A percentile compares a stretch with the other conserved stretches of the same genome.
Conservation (phyloP, 495 filamentous ascomycete genomes). For the Xylaria intraflava region DNA sequence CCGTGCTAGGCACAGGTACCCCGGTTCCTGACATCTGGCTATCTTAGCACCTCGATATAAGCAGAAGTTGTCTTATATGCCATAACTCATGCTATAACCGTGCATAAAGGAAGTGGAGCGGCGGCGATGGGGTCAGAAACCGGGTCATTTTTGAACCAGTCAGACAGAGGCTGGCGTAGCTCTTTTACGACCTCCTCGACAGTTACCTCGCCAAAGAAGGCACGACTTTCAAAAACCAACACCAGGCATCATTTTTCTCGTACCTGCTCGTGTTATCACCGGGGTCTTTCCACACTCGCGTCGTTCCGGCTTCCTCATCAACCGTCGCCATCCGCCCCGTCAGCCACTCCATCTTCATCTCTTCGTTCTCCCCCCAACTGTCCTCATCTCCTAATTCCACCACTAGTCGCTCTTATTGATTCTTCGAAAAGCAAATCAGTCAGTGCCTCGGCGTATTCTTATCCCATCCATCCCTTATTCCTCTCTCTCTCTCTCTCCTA, state of each 20-base stretch:
- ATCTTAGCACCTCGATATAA: not conserved
- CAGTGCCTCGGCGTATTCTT: not conserved
- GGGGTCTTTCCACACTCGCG: conserved; percentile 5
- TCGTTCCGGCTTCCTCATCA: conserved; percentile 7
- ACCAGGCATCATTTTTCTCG: conserved; percentile 8
- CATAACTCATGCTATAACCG: not conserved
- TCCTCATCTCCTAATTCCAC: not conserved
- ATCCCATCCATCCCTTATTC: not conserved
- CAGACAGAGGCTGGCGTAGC: conserved; percentile 6
- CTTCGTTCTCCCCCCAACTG: not conserved
- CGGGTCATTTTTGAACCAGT: conserved; percentile 6
- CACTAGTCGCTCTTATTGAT: not conserved
- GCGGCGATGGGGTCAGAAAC: conserved; percentile 1
- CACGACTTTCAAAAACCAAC: conserved; percentile 6
- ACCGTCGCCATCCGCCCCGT: conserved; percentile 14
- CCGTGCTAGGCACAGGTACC: not conserved
- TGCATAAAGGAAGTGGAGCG: not conserved
- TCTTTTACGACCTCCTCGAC: not conserved
- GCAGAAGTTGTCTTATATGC: not conserved
- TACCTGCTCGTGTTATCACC: conserved; percentile 8
- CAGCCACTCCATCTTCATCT: conserved; percentile 2
- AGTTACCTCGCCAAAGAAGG: conserved; percentile 4
- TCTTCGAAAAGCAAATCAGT: not conserved
- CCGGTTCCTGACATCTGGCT: not conserved
- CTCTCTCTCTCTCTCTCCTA: not conserved